Evolutionary conservation across 306 rosid genomes (phyloP), one percentile per base, ranked within the genome.

Genomic region (Nissolia schottii): DNA sequence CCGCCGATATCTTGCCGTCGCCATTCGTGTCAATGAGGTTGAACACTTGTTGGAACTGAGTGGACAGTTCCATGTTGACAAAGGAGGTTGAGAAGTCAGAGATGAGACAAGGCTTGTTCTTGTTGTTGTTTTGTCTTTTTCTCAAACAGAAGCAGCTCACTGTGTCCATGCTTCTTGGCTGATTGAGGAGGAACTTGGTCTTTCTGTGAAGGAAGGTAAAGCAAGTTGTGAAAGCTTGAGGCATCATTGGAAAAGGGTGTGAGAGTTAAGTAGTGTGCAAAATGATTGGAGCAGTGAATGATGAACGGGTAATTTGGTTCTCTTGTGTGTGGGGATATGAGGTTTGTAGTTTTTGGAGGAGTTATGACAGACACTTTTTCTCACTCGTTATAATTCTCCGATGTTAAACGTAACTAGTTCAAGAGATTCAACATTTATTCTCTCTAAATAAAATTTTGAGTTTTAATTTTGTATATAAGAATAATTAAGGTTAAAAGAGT

Each of bases 11-110:
- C 27, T 84, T 88, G 3, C 96, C 93, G 7, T 87, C 96, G 2
- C 88, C 89, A 34, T 90, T 84, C 0, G 81, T 45, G 31, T 90
- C 93, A 37, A 87, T 87, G 50, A 84, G 73, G 80, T 86, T 75
- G 81, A 90, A 90, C 41, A 90, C 84, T 64, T 79, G 84, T 41
- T 75, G 81, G 32, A 88, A 88, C 41, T 90, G 96, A 48, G 78
- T 67, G 0, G 93, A 83, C 25, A 83, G 72, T 27, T 70, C 80
- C 87, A 74, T 77, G 78, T 82, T 77, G n/a, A 77, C 14, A 75
- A 84, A 85, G 43, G 87, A 54, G 63, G 14, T 10, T 71, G 83
- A 70, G 5, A 37, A 34, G 22, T 79, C 77, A 12, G 74, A 79
- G 83, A 71, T 64, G 81, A 65, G 45, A 76, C n/a, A n/a, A n/a